Evolutionary conservation across 306 rosid genomes (phyloP).

Genomic region (Clitoria ternatea): DNA sequence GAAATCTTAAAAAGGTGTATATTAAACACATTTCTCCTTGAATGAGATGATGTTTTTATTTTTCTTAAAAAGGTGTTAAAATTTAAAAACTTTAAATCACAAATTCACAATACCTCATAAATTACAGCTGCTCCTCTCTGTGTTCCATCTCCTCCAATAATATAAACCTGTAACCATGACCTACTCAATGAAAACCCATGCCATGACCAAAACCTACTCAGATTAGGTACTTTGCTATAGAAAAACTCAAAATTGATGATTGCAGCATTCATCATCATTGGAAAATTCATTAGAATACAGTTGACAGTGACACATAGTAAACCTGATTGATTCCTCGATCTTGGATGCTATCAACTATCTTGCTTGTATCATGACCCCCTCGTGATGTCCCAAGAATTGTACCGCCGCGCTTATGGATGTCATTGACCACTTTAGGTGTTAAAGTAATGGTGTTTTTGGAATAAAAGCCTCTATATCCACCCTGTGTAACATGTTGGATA

Average conservation of each 20-base stretch:
- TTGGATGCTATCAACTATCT: constrained; percentile 96
- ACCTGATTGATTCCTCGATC: constrained; percentile 97
- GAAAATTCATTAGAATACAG: constrained; percentile 5
- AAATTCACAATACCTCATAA: constrained; percentile 64
- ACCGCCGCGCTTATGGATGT: constrained; percentile 96
- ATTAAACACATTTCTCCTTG: constrained; percentile 19
- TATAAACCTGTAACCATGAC: constrained; percentile 62
- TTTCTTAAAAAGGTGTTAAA: too few relatives aligned
- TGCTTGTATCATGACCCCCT: constrained; percentile 85
- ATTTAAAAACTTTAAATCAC: constrained; percentile 20
- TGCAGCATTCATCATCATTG: constrained; percentile 16
- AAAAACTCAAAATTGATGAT: background rate
- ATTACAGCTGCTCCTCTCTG: constrained; percentile 88
- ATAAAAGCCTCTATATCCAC: constrained; percentile 93
- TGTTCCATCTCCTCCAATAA: constrained; percentile 99
- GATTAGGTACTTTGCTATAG: constrained; percentile 1
- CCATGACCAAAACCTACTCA: constrained; percentile 8
- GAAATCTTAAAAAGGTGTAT: constrained; percentile 1
- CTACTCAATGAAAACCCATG: constrained; percentile 21
- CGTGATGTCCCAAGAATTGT: constrained; percentile 88
- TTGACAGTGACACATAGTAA: constrained; percentile 5
- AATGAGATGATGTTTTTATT: constrained; percentile 16
- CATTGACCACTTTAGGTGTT: constrained; percentile 86
- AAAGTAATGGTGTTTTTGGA: constrained; percentile 63
- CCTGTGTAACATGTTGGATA: constrained; percentile 46